A percentile compares a stretch with the other conserved stretches of the same genome.
Evolutionary conservation across 805 yeast genomes (phyloP).

Genomic region (Ogataea methylovora): DNA sequence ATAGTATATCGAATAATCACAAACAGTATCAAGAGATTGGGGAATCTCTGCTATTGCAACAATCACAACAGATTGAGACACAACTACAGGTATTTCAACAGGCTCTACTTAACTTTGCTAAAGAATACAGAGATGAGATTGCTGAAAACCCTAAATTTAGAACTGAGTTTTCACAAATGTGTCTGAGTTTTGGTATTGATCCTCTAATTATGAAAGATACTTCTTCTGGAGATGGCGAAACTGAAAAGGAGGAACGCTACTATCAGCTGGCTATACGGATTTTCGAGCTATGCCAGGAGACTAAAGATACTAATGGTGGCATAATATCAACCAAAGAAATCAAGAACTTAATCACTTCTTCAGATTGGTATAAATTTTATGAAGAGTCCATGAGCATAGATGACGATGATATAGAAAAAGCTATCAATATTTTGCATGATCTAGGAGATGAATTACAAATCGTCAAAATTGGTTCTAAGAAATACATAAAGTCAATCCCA

Average conservation of each 20-base stretch:
- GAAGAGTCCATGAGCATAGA: constrained; percentile 23
- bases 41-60: constrained; percentile 39
- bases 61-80: constrained; percentile 53
- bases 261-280: constrained; percentile 66
- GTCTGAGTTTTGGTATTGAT: constrained; percentile 77
- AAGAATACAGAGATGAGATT: constrained; percentile 63
- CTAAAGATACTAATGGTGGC: constrained; percentile 77
- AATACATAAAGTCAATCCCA: constrained; percentile 57
- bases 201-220: constrained; percentile 44
- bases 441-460: constrained; percentile 71
- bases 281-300: constrained; percentile 67
- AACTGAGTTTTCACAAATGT: constrained; percentile 65
- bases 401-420: constrained; percentile 46
- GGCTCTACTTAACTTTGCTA: constrained; percentile 68
- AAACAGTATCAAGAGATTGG: constrained; percentile 45
- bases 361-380: neutral
- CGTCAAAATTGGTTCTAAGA: constrained; percentile 46
- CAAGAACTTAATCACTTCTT: constrained; percentile 24
- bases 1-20: constrained; percentile 13
- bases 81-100: constrained; percentile 75
- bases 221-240: constrained; percentile 23
- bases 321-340: constrained; percentile 57
- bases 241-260: constrained; percentile 42
- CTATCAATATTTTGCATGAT: constrained; percentile 43
- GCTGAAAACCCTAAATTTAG: constrained; percentile 57